Evolutionary conservation across 2,329 filamentous ascomycete genomes (phyloP).

Genomic region (Stemphylium lycopersici): DNA sequence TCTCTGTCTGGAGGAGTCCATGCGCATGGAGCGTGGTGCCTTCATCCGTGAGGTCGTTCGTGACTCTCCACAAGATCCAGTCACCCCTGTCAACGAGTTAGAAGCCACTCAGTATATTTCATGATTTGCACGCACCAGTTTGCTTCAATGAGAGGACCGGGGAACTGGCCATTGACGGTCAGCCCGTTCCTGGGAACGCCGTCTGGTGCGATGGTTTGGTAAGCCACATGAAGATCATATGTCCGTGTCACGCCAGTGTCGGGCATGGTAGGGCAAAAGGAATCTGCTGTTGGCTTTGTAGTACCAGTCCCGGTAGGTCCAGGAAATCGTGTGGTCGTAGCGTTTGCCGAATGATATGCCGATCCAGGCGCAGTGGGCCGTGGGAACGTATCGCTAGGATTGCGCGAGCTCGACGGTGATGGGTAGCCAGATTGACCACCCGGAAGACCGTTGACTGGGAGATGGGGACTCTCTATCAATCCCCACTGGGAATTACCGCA

Average conservation of each 20-base stretch:
- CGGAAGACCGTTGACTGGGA: conserved; percentile 29
- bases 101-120: not conserved
- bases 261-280: conserved; percentile 34
- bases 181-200: conserved; percentile 36
- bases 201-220: conserved; percentile 40
- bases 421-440: conserved; percentile 11
- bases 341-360: conserved; percentile 10
- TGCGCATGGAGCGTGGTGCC: conserved; percentile 46
- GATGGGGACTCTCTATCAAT: conserved; percentile 32
- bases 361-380: conserved; percentile 18
- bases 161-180: conserved; percentile 42
- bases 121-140: conserved; percentile 24
- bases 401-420: not conserved
- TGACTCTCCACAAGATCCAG: conserved; percentile 34
- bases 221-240: conserved; percentile 35
- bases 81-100: conserved; percentile 32
- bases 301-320: not conserved
- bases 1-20: conserved; percentile 42
- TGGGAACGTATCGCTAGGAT: not conserved
- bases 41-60: conserved; percentile 41
- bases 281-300: conserved; percentile 16
- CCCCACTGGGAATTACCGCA: conserved; percentile 42
- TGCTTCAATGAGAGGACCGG: conserved; percentile 41
- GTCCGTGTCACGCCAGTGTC: conserved; percentile 42
- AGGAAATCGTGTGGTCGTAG: conserved; percentile 8